Base-by-base conservation (phyloP, 192 early-diverging fungal species). In the Mortierella antarctica region DNA sequence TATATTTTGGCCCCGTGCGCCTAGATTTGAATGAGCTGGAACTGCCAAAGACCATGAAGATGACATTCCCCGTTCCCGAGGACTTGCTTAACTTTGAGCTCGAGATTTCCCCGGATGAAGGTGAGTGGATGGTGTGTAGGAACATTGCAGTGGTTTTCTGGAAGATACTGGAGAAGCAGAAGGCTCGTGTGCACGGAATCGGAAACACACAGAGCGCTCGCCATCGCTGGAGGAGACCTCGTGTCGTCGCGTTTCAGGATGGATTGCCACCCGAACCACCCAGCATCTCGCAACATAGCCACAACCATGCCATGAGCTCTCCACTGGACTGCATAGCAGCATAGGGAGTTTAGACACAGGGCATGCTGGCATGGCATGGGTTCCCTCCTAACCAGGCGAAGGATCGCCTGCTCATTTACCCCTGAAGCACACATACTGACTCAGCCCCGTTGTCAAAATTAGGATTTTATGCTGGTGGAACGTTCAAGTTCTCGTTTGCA, bases 391-490 rank as follows among this genome's bases (percentile, higher is more conserved):
- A 31, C 31, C 31, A 1, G 31, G 3, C 31, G 31, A 31, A 31
- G 31, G 3, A 31, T 31, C 31, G 31, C 31, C 31, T 31, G 31
- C 31, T 31, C 31, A 31, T 52, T 54, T 54, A 42, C 63, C 52
- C 17, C 39, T 55, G 52, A 65, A 40, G 50, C 17, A 51, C 50
- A 51, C 50, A n/a, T n/a, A 62, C 45, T 57, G 17, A 57, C 14
- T 20, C 31, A 31, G 31, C 31, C 31, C 31, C 31, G 31, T 41
- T 69, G 39, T 46, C 14, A 11, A 39, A 10, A 45, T 40, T 55
- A 89, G 95, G 95, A 42, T 95, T 94, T 71, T 99, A 98, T 82
- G 86, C 89, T 65, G 92, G 90, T 46, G 97, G 96, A 18, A 65
- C 84, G 18, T 99, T 97, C 84, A 76, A 66, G 69, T 98, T 99